Percentiles rank a stretch among this genome's conserved stretches.
phyloP scores from a whole-genome alignment of 148 eudicot genomes.

The Camellia sinensis region DNA sequence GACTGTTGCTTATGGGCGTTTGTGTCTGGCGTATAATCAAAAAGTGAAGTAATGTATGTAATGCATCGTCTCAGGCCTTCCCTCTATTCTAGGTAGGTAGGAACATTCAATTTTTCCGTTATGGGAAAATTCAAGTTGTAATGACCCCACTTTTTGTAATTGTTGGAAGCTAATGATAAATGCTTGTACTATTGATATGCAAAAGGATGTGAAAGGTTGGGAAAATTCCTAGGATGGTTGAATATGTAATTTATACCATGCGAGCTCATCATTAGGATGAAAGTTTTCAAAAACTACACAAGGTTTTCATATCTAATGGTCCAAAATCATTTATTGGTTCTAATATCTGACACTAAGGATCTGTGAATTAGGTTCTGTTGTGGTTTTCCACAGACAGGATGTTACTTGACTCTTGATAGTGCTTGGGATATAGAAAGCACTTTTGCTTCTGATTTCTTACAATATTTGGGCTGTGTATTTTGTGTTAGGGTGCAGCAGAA shows the following conservation, averaged over 20 bases:
- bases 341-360: background rate
- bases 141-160: background rate
- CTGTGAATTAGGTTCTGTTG: background rate
- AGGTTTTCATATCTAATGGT: background rate
- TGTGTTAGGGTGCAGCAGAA: too few species aligned
- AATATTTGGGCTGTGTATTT: too few species aligned
- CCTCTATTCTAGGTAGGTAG: too few species aligned
- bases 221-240: background rate
- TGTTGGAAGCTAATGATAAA: background rate
- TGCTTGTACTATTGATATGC: background rate
- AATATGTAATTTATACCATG: too few species aligned
- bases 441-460: too few species aligned
- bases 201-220: background rate
- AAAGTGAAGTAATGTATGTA: too few species aligned
- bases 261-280: background rate
- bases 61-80: too few species aligned
- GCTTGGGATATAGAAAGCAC: too few species aligned
- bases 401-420: background rate
- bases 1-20: too few species aligned
- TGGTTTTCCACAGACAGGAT: background rate
- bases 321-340: background rate
- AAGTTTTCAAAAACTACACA: background rate
- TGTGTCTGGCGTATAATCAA: too few species aligned
- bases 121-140: background rate
- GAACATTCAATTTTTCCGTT: too few species aligned